A percentile compares a stretch with the other conserved stretches of the same genome.
Conservation (phyloP, 768 basidiomycete species). For the Kwoniella pini region DNA sequence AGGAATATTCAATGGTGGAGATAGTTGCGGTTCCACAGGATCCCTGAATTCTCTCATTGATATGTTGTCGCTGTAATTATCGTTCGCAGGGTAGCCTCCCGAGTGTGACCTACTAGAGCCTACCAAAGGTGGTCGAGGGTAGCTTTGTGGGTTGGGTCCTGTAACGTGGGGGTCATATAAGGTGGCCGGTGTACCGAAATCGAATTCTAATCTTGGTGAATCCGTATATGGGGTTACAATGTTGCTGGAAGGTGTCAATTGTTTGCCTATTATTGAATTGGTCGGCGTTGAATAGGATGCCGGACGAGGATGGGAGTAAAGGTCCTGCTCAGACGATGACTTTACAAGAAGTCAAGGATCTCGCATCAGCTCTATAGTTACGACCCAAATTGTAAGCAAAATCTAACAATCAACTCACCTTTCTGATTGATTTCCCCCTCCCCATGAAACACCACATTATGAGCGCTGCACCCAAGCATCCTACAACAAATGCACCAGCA, state of each 20-base stretch:
- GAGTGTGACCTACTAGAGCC: neutral
- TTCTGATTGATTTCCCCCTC: neutral
- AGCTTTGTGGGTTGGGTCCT: slow-evolving; percentile 4
- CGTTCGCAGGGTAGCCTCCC: neutral
- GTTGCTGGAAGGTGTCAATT: neutral
- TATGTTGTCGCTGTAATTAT: slow-evolving; percentile 10
- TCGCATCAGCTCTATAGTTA: too few species aligned
- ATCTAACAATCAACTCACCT: slow-evolving; percentile 5
- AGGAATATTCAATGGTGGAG: neutral
- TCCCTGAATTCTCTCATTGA: neutral
- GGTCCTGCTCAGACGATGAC: slow-evolving; percentile 12
- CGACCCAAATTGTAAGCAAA: too few species aligned
- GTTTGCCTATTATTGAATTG: slow-evolving; percentile 11
- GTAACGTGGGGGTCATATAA: slow-evolving; percentile 19
- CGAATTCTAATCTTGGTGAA: slow-evolving; percentile 5
- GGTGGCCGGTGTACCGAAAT: slow-evolving; percentile 20
- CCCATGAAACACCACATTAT: slow-evolving; percentile 18
- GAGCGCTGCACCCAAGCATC: slow-evolving; percentile 20
- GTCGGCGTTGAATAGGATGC: slow-evolving; percentile 12
- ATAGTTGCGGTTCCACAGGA: neutral
- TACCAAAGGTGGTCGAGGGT: slow-evolving; percentile 10
- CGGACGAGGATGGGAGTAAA: slow-evolving; percentile 25
- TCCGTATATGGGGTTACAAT: slow-evolving; percentile 6
- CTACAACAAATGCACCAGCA: slow-evolving; percentile 27
- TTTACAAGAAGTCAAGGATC: neutral